Percentiles rank a stretch among this genome's conserved stretches.
phyloP scores from a whole-genome alignment of 2,329 filamentous ascomycete species.

The Didymella glomerata region DNA sequence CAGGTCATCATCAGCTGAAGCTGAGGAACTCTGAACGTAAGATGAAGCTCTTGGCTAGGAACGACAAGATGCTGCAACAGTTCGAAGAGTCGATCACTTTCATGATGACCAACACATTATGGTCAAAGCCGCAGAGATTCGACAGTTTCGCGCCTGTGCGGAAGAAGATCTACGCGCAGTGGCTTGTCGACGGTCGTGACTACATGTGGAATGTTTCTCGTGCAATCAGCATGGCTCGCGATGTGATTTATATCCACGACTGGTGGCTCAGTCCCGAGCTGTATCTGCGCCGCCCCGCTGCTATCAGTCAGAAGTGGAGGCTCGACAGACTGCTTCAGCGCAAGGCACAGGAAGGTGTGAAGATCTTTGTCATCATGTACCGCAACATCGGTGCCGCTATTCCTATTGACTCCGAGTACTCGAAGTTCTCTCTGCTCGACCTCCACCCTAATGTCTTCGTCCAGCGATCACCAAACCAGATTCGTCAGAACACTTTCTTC shows the following conservation, averaged over 20 bases:
- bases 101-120: conserved; percentile 84
- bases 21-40: conserved; percentile 92
- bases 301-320: conserved; percentile 97
- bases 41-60: conserved; percentile 87
- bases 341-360: conserved; percentile 94
- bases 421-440: conserved; percentile 94
- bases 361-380: conserved; percentile 97
- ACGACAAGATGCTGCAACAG: conserved; percentile 86
- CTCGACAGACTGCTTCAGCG: conserved; percentile 90
- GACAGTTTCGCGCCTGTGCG: conserved; percentile 93
- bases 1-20: conserved; percentile 84
- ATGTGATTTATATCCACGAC: conserved; percentile 98
- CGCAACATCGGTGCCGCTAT: conserved; percentile 96
- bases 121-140: conserved; percentile 85
- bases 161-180: conserved; percentile 86
- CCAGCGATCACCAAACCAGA: conserved; percentile 94
- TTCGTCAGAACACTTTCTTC: conserved; percentile 99
- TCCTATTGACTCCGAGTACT: conserved; percentile 97
- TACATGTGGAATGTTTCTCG: conserved; percentile 99
- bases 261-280: conserved; percentile 98
- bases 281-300: conserved; percentile 91
- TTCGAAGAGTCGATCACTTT: conserved; percentile 92
- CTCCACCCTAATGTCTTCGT: conserved; percentile 96
- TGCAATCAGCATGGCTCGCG: conserved; percentile 94
- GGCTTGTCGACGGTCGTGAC: conserved; percentile 95